phyloP scores from a whole-genome alignment of 768 basidiomycete genomes.

The Calocybe cyanea region DNA sequence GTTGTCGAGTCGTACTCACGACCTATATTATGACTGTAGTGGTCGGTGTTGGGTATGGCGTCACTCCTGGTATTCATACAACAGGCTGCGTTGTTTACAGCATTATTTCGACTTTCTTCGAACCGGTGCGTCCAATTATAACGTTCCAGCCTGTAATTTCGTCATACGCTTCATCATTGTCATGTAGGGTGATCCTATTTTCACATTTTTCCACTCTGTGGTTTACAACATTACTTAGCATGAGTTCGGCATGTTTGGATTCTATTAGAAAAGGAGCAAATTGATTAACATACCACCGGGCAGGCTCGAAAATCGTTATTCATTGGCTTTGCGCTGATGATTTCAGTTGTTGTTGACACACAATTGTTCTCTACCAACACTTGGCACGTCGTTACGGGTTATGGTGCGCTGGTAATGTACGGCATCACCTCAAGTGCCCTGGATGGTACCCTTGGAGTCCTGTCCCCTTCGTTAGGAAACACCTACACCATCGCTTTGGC shows the following conservation, averaged over 20 bases:
- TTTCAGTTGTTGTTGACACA: conserved; percentile 60
- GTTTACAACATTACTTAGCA: conserved; percentile 50
- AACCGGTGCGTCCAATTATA: conserved; percentile 47
- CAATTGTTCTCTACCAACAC: conserved; percentile 35
- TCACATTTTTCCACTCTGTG: conserved; percentile 68
- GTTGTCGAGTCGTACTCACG: not conserved
- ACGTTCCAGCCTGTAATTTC: not conserved
- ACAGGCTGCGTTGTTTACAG: conserved; percentile 62
- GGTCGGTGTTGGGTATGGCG: conserved; percentile 65
- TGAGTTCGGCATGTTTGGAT: conserved; percentile 39
- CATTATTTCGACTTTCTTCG: conserved; percentile 64
- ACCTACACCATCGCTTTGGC: conserved; percentile 53
- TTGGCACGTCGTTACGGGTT: conserved; percentile 53
- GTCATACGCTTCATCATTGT: conserved; percentile 4
- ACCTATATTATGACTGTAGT: conserved; percentile 36
- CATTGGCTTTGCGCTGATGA: conserved; percentile 41
- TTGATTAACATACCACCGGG: conserved; percentile 1
- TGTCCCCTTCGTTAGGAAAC: conserved; percentile 56
- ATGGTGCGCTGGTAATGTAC: conserved; percentile 60
- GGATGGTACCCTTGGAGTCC: conserved; percentile 56
- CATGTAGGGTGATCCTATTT: conserved; percentile 60
- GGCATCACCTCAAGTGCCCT: conserved; percentile 56
- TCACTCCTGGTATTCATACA: conserved; percentile 68
- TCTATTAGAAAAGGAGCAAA: not conserved
- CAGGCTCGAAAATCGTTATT: conserved; percentile 51